Conservation (phyloP, 1,284 basidiomycete species). For the Malassezia slooffiae region DNA sequence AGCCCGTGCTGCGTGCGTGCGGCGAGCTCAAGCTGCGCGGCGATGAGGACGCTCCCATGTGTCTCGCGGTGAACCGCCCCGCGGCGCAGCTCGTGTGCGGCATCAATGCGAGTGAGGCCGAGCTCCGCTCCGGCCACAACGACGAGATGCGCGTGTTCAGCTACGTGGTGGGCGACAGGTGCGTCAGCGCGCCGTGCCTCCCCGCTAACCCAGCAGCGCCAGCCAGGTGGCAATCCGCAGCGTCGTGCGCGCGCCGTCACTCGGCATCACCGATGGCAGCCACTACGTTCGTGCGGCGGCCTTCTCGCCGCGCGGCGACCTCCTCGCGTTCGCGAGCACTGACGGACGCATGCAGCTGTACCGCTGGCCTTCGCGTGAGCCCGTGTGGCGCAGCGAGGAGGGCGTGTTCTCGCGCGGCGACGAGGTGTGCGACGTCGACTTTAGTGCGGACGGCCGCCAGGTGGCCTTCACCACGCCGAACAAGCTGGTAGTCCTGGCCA, state of each 20-base stretch:
- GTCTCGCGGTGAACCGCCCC: conserved; percentile 27
- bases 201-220: too few relatives aligned
- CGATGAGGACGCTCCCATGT: conserved; percentile 44
- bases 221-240: too few relatives aligned
- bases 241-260: not conserved
- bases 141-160: conserved; percentile 30
- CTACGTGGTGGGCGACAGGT: conserved; percentile 15
- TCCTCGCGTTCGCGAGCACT: conserved; percentile 33
- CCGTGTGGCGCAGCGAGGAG: conserved; percentile 19
- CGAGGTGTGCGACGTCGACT: conserved; percentile 41
- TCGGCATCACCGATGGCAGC: conserved; percentile 29
- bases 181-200: too few relatives aligned
- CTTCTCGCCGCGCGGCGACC: conserved; percentile 30
- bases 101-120: conserved; percentile 27
- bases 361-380: conserved; percentile 27
- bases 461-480: conserved; percentile 30
- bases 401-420: conserved; percentile 17
- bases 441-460: conserved; percentile 32
- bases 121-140: conserved; percentile 23
- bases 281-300: conserved; percentile 25
- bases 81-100: conserved; percentile 23
- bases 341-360: conserved; percentile 30
- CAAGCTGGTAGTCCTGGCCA: conserved; percentile 30
- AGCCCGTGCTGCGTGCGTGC: not conserved
- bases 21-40: conserved; percentile 27